Base-by-base conservation (phyloP, 495 filamentous ascomycete species). In the Polyplosphaeria fusca region DNA sequence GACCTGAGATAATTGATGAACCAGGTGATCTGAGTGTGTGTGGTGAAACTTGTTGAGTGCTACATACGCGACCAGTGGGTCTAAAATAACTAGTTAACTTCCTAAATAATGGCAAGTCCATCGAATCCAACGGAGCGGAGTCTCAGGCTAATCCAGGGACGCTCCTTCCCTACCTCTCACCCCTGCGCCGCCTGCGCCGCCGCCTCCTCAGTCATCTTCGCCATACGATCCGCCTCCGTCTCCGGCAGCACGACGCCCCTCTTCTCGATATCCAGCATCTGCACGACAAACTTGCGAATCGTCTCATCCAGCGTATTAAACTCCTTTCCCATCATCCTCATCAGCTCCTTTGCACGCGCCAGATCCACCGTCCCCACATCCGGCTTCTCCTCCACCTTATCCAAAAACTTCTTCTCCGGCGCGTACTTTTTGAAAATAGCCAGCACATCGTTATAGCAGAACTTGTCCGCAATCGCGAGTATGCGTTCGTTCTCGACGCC, bases 401-500 rank as follows among this genome's bases (percentile, higher is more conserved):
- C 42, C 4, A 47, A 9, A 32, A 60, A 59, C 12, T 39, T 40
- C 27, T 23, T 53, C 1, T 54, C 41, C 3, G 60, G 60, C 2
- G 16, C 41, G 14, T 32, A 4, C 28, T 60, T 60, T 4, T 43
- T 19, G 30, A 60, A 60, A 22, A 54, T 46, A 14, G 7, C 47
- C 4, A 65, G 47, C 12, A 55, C 28, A 22, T 61, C 23, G 23
- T 57, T 57, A 16, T 35, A 65, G n/a, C 14, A 35, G 23, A 44
- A 55, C 14, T 5, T 19, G 1, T 30, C 37, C 11, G 32, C 61
- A 51, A 57, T 55, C n/a, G 48, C 61, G 9, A 56, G 47, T 2
- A 65, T 2, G 11, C 61, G 42, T 38, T 65, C 61, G n/a, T 58
- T 50, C 18, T 38, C 5, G 13, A 61, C 58, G n/a, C 27, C 51